Evolutionary conservation across 768 basidiomycete genomes (phyloP).

Genomic region (Strobilomyces echinocephalus): DNA sequence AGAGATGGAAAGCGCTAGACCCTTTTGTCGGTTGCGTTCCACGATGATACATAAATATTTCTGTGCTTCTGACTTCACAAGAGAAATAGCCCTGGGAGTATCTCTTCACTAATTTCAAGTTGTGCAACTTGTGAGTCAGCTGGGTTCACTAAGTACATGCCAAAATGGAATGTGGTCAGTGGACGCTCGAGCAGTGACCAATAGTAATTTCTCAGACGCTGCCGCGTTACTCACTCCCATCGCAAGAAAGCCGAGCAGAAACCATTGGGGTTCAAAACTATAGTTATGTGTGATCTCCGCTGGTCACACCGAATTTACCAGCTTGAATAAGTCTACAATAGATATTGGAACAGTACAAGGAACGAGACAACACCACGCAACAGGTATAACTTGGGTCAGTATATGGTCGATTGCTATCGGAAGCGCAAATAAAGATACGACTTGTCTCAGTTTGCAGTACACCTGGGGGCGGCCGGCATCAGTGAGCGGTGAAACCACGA

Average conservation of each 20-base stretch:
- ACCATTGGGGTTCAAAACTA: neutral
- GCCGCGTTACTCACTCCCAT: no score
- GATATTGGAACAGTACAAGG: neutral
- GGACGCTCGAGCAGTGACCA: no score
- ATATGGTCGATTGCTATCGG: neutral
- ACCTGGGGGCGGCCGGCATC: no score
- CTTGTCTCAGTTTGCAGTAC: no score
- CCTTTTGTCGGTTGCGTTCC: conserved; percentile 10
- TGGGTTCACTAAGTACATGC: no score
- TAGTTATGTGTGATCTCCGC: neutral
- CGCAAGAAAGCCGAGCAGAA: no score
- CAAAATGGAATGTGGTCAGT: no score
- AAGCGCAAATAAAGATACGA: neutral
- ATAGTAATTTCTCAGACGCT: no score
- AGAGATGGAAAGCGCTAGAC: neutral
- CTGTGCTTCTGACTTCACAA: no score
- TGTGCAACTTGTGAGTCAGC: no score
- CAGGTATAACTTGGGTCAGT: conserved; percentile 5
- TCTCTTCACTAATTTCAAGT: no score
- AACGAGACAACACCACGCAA: neutral
- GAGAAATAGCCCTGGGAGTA: no score
- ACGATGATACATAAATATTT: neutral
- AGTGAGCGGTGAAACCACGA: neutral
- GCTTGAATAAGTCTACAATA: neutral
- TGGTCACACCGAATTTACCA: neutral